Conservation (phyloP, 2,329 filamentous ascomycete species). For the Myriangium duriaei region DNA sequence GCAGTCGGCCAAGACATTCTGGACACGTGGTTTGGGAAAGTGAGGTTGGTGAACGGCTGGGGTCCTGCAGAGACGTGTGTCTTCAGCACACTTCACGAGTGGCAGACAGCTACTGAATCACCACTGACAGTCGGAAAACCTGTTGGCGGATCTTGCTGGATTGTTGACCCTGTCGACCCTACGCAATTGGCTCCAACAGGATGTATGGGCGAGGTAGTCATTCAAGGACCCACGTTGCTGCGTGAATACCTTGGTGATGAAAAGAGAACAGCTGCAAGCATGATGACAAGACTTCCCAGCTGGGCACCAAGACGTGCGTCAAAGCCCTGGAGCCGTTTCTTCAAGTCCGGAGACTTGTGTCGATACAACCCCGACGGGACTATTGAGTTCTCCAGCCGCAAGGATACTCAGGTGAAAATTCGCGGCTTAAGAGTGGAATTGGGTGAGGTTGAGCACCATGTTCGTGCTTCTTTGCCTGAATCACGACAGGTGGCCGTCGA, state of each 20-base stretch:
- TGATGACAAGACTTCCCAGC: constrained; percentile 11
- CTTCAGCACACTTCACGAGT: constrained; percentile 13
- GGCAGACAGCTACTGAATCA: constrained; percentile 9
- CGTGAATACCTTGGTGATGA: not conserved
- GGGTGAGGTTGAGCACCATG: constrained; percentile 41
- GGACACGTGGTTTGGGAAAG: not conserved
- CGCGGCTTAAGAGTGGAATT: constrained; percentile 88
- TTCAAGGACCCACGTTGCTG: not conserved
- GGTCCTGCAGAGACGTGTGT: constrained; percentile 10
- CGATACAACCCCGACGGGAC: constrained; percentile 62
- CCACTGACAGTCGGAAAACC: constrained; percentile 10
- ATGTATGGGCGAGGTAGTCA: too few species aligned
- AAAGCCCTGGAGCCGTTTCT: constrained; percentile 20
- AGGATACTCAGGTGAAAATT: constrained; percentile 84
- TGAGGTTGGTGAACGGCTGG: not conserved
- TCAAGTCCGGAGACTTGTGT: constrained; percentile 33
- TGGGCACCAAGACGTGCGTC: constrained; percentile 9
- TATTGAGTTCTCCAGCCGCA: constrained; percentile 61
- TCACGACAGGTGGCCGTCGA: not conserved
- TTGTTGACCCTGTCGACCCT: too few species aligned
- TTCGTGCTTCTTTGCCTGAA: not conserved
- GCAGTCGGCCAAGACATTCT: not conserved
- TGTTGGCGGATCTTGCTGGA: too few species aligned
- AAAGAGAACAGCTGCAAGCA: not conserved
- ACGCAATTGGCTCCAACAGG: too few species aligned